Conservation (phyloP, 2,329 filamentous ascomycete species). For the Leptodontidium sp. region DNA sequence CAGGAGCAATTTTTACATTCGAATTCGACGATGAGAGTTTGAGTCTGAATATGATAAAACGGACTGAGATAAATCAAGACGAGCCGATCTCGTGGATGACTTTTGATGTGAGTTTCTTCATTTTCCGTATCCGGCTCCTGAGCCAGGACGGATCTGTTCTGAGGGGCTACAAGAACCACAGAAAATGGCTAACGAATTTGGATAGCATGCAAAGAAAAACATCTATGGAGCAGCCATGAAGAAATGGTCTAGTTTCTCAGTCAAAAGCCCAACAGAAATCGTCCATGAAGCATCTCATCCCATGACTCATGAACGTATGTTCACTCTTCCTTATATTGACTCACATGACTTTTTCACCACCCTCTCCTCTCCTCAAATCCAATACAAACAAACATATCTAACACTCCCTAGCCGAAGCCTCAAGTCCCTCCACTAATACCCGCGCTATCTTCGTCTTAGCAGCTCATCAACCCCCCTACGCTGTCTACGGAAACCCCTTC, state of each 20-base stretch:
- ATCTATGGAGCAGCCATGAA: conserved; percentile 94
- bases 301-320: conserved; percentile 77
- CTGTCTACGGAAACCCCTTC: conserved; percentile 90
- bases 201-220: conserved; percentile 81
- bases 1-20: conserved; percentile 89
- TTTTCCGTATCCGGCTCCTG: background rate
- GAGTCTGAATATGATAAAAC: conserved; percentile 78
- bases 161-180: background rate
- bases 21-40: conserved; percentile 85
- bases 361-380: background rate
- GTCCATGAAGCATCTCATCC: conserved; percentile 77
- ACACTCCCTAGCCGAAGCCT: conserved; percentile 62
- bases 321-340: conserved; percentile 29
- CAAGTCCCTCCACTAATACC: conserved; percentile 77
- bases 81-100: conserved; percentile 96
- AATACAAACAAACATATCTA: background rate
- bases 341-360: background rate
- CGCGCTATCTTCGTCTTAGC: conserved; percentile 89
- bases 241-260: conserved; percentile 85
- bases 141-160: no score
- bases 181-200: conserved; percentile 17
- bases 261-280: conserved; percentile 79
- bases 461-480: conserved; percentile 78
- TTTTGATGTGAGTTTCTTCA: conserved; percentile 71
- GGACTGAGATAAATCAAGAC: conserved; percentile 80